phyloP scores from a whole-genome alignment of 1,139 yeast genomes.

The Suhomyces wounanorum region DNA sequence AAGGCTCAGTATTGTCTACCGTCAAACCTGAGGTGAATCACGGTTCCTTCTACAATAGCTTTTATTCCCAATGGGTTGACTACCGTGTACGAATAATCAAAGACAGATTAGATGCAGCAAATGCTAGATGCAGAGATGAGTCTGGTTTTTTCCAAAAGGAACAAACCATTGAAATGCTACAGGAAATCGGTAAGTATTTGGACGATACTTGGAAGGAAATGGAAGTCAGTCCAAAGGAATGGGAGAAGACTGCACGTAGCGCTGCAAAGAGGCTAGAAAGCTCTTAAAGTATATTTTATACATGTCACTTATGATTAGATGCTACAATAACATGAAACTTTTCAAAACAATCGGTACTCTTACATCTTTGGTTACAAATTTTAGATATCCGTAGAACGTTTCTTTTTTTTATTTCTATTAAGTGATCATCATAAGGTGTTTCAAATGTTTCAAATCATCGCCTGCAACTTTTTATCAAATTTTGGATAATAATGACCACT shows the following conservation, averaged over 20 bases:
- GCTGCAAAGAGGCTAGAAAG: neutral
- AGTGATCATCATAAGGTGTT: too few species aligned
- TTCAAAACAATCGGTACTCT: too few species aligned
- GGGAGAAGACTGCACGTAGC: neutral
- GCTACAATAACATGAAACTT: neutral
- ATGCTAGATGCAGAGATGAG: neutral
- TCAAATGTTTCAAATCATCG: too few species aligned
- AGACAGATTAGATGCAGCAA: neutral
- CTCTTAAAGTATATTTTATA: neutral
- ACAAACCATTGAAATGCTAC: conserved; percentile 29
- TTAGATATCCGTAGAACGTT: too few species aligned
- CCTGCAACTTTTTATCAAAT: too few species aligned
- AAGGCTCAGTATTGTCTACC: neutral
- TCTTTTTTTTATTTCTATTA: too few species aligned
- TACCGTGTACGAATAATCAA: neutral
- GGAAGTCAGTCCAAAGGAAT: conserved; percentile 33
- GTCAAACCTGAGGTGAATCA: neutral
- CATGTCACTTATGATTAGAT: neutral
- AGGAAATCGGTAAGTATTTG: conserved; percentile 42
- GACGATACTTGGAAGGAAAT: conserved; percentile 48
- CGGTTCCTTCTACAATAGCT: neutral
- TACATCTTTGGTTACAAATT: too few species aligned
- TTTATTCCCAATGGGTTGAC: neutral
- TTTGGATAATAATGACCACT: too few species aligned
- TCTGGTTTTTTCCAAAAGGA: neutral